Percentiles rank a stretch among this genome's conserved stretches.
phyloP scores from a whole-genome alignment of 192 early-diverging fungal species.

The Cetraspora pellucida region DNA sequence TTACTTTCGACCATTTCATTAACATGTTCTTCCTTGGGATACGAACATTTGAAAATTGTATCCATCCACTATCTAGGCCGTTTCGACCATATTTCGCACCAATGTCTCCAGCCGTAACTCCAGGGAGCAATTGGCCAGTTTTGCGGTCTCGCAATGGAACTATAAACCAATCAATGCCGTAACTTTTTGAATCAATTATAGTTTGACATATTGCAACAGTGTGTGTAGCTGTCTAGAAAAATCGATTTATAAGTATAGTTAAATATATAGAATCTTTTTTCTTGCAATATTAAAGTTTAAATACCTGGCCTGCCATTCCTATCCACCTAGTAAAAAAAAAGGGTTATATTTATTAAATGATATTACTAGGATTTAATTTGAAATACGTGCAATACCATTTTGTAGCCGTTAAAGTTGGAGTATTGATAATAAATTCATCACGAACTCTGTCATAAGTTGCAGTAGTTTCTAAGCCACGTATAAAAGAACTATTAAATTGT shows the following conservation, averaged over 20 bases:
- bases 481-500: slow-evolving; percentile 51
- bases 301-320: slow-evolving; percentile 57
- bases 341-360: neutral
- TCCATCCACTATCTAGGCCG: slow-evolving; percentile 72
- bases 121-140: slow-evolving; percentile 53
- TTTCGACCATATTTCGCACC: slow-evolving; percentile 62
- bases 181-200: slow-evolving; percentile 55
- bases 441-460: slow-evolving; percentile 61
- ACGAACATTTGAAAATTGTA: slow-evolving; percentile 58
- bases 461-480: slow-evolving; percentile 66
- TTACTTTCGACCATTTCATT: slow-evolving; percentile 57
- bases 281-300: too few species aligned
- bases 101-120: slow-evolving; percentile 60
- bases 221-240: slow-evolving; percentile 58
- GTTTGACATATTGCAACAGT: slow-evolving; percentile 66
- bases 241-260: too few species aligned
- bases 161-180: slow-evolving; percentile 70
- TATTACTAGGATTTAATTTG: neutral
- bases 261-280: too few species aligned
- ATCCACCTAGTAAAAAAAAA: slow-evolving; percentile 47
- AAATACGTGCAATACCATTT: slow-evolving; percentile 49
- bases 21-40: slow-evolving; percentile 63
- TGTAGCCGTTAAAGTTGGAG: slow-evolving; percentile 60
- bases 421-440: slow-evolving; percentile 64
- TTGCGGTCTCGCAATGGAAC: slow-evolving; percentile 58